These are phyloP conservation scores for Tylopilus plumbeoviolaceoides DNA, from an alignment of 768 basidiomycete species.

Conservation along the genomic window DNA sequence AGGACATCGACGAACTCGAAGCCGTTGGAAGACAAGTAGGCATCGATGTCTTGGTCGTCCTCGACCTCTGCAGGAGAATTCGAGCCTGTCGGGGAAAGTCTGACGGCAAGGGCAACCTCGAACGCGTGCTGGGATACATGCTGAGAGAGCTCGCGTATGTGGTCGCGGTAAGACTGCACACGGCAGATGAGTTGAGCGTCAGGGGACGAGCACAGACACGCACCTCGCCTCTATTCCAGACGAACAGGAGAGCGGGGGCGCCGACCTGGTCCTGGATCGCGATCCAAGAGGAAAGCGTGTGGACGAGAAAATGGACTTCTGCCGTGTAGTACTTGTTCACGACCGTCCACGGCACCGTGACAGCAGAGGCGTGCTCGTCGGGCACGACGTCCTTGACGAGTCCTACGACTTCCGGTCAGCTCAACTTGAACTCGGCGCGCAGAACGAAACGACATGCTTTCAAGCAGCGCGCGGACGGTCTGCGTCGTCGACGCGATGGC, in stretches of 20 bases:
- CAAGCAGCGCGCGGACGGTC: conserved; percentile 20
- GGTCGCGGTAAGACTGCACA: conserved; percentile 53
- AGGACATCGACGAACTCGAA: conserved; percentile 70
- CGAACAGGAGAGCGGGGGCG: conserved; percentile 69
- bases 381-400: conserved; percentile 18
- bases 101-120: conserved; percentile 71
- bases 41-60: conserved; percentile 57
- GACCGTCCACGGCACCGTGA: conserved; percentile 80
- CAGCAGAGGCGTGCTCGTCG: conserved; percentile 17
- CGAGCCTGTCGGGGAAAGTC: conserved; percentile 34
- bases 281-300: conserved; percentile 42
- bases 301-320: conserved; percentile 61
- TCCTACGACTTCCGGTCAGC: conserved; percentile 21
- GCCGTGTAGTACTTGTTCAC: conserved; percentile 81
- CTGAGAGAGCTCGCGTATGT: conserved; percentile 46
- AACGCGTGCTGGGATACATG: conserved; percentile 51
- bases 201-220: conserved; percentile 1
- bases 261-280: conserved; percentile 34
- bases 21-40: conserved; percentile 60
- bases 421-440: conserved; percentile 1
- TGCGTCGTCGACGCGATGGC: conserved; percentile 21
- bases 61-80: conserved; percentile 30
- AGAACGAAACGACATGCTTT: conserved; percentile 15
- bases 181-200: conserved; percentile 2
- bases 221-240: conserved; percentile 69